Evolutionary conservation across 257 asterid genomes (phyloP), one percentile per base, ranked within the genome.

Genomic region (Ocimum tenuiflorum): DNA sequence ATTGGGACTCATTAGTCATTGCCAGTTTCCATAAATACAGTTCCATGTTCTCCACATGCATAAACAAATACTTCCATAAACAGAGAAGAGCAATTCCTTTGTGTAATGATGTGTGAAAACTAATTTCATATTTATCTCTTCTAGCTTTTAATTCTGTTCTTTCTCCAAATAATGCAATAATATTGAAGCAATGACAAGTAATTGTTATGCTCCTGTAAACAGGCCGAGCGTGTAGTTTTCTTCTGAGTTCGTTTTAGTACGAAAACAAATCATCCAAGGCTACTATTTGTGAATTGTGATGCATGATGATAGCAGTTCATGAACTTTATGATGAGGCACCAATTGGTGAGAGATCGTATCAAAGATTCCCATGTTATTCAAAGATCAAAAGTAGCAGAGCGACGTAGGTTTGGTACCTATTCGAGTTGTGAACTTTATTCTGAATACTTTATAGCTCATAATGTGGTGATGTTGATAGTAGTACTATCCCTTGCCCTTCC

Each of bases 41-140:
- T 47, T 57, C 81, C 83, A 77, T 77, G 80, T 81, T 81, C 79
- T 67, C 66, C 86, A 83, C 86, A 79, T 79, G 85, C 68, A 58
- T 59, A 60, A 46, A 35, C 31, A 27, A n/a, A n/a, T n/a, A 1
- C 70, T 65, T 63, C 55, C 29, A 73, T 14, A 19, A 41, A 39
- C 38, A 52, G 20, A 47, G 12, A 1, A 23, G 35, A 47, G 22
- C 53, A 35, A 35, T 17, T 10, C 62, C 15, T 13, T 6, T 7
- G 8, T 24, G 29, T n/a, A 15, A 15, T n/a, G n/a, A n/a, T n/a
- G n/a, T n/a, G n/a, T n/a, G n/a, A n/a, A n/a, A n/a, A n/a, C n/a
- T n/a, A n/a, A n/a, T n/a, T n/a, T 75, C 29, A 4, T 35, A 56
- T 74, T 7, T 13, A 7, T 8, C 20, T 31, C 29, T n/a, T 15